These are phyloP conservation scores for Raddia guianensis DNA, from an alignment of 176 grass and related monocot species.

Conservation along the genomic window DNA sequence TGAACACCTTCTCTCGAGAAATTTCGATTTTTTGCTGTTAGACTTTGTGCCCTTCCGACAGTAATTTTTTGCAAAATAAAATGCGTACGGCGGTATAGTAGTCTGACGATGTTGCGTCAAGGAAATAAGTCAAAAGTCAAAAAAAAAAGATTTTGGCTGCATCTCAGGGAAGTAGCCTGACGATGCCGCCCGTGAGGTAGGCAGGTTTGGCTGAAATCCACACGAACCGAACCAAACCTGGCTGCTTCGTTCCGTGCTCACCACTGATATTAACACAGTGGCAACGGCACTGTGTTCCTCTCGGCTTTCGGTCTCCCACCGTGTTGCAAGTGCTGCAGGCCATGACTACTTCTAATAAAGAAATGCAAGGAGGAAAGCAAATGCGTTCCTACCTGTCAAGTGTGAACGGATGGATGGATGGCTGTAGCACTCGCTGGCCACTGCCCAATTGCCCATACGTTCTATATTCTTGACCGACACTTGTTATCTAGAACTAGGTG, in stretches of 20 bases:
- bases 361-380: background rate
- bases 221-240: background rate
- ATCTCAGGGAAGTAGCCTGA: too few species aligned
- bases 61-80: too few species aligned
- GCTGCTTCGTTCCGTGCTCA: background rate
- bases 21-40: background rate
- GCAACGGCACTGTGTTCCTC: background rate
- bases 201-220: constrained; percentile 46
- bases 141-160: too few species aligned
- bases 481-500: constrained; percentile 6
- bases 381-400: constrained; percentile 26
- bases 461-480: constrained; percentile 35
- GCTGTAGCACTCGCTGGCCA: constrained; percentile 18
- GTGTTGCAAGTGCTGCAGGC: background rate
- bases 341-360: constrained; percentile 12
- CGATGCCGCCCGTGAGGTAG: constrained; percentile 3
- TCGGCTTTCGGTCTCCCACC: background rate
- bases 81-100: background rate
- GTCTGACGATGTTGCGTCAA: too few species aligned
- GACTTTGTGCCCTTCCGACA: background rate
- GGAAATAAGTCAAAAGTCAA: too few species aligned
- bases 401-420: constrained; percentile 22
- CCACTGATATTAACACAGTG: background rate
- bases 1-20: background rate
- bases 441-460: constrained; percentile 26